These are phyloP conservation scores for Tylopilus intermedius DNA, from an alignment of 768 basidiomycete genomes.

Conservation along the genomic window DNA sequence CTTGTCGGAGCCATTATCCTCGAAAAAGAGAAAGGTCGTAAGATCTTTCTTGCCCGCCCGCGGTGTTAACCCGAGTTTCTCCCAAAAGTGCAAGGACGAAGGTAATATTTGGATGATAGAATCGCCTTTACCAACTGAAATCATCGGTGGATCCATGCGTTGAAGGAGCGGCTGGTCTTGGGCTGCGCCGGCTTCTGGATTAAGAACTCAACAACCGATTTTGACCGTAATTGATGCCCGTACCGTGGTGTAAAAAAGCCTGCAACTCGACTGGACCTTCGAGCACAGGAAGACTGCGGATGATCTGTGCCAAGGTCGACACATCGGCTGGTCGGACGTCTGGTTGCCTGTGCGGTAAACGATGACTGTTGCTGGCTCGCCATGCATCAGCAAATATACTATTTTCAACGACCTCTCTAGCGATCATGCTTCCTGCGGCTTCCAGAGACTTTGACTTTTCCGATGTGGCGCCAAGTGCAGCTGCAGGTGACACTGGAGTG, in stretches of 20 bases:
- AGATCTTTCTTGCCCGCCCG: constrained; percentile 68
- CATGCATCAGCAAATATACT: constrained; percentile 63
- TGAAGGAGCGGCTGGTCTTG: constrained; percentile 19
- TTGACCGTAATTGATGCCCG: constrained; percentile 4
- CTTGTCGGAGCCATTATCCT: constrained; percentile 50
- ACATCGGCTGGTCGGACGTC: constrained; percentile 62
- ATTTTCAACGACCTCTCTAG: constrained; percentile 72
- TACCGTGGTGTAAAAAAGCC: constrained; percentile 41
- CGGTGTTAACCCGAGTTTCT: constrained; percentile 73
- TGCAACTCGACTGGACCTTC: constrained; percentile 41
- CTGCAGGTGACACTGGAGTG: constrained; percentile 82
- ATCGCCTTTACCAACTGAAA: constrained; percentile 65
- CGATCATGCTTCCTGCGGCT: constrained; percentile 57
- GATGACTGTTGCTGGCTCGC: constrained; percentile 37
- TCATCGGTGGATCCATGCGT: constrained; percentile 47
- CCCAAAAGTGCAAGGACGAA: constrained; percentile 77
- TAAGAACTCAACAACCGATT: background rate
- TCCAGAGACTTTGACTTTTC: constrained; percentile 68
- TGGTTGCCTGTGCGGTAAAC: constrained; percentile 12
- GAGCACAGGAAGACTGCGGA: constrained; percentile 31
- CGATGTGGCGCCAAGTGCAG: constrained; percentile 54
- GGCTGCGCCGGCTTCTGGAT: background rate
- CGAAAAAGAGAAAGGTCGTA: constrained; percentile 62
- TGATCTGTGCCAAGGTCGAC: constrained; percentile 37
- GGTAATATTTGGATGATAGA: constrained; percentile 66